phyloP scores from a whole-genome alignment of 2,329 filamentous ascomycete genomes.

The Fusarium torreyae region DNA sequence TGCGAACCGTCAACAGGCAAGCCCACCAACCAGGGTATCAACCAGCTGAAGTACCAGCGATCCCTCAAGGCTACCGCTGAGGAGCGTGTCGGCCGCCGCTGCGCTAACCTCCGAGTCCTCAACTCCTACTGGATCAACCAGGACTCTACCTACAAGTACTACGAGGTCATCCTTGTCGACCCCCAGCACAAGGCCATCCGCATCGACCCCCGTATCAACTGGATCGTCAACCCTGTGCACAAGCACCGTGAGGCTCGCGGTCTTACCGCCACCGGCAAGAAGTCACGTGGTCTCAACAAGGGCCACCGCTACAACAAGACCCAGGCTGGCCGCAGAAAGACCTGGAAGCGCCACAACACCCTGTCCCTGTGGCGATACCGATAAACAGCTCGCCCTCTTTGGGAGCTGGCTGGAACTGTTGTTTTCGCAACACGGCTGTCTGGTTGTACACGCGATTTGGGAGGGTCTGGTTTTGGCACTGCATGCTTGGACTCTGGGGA shows the following conservation, averaged over 20 bases:
- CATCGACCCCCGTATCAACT: conserved; percentile 99
- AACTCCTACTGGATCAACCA: conserved; percentile 99
- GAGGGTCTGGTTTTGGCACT: conserved; percentile 52
- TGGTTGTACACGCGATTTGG: conserved; percentile 43
- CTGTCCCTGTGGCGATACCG: conserved; percentile 98
- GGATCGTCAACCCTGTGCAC: conserved; percentile 99
- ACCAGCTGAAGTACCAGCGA: conserved; percentile 99
- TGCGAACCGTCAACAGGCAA: conserved; percentile 77
- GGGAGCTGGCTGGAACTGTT: conserved; percentile 25
- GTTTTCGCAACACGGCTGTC: conserved; percentile 28
- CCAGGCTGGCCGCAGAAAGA: conserved; percentile 96
- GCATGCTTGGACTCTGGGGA: conserved; percentile 53
- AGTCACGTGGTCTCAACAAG: conserved; percentile 99
- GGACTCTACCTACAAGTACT: conserved; percentile 99
- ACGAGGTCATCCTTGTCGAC: conserved; percentile 99
- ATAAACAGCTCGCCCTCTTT: conserved; percentile 64
- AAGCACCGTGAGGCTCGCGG: conserved; percentile 99
- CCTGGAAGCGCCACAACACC: conserved; percentile 99
- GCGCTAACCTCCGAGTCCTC: conserved; percentile 98
- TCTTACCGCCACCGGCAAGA: conserved; percentile 99
- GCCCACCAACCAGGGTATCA: conserved; percentile 99
- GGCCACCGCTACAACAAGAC: conserved; percentile 99
- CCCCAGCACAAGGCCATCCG: conserved; percentile 99
- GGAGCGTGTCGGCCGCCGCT: conserved; percentile 99
- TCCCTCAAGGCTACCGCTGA: conserved; percentile 98